Evolutionary conservation across 495 filamentous ascomycete species (phyloP), one percentile per base, ranked within the genome.

Genomic region (Neurospora hispaniola): DNA sequence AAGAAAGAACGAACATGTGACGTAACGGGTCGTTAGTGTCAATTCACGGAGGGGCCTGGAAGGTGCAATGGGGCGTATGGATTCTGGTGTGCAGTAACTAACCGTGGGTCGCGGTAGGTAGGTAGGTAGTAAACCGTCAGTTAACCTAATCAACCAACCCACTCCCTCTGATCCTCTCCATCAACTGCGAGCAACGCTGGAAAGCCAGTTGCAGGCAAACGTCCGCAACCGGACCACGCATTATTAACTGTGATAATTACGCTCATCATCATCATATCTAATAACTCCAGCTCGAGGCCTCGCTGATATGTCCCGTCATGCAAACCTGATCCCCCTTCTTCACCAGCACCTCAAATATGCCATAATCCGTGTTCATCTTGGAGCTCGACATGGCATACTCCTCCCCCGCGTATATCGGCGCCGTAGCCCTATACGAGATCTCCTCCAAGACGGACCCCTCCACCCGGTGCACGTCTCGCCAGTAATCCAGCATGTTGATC

Each of bases 401-500:
- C 76, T 91, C 88, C 18, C 85, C 88, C 0, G 84, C 87, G 81
- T 90, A 91, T 27, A 91, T 73, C 8, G 89, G 89, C 71, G 83
- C 84, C 38, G 87, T 87, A 14, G 88, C 88, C 6, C 88, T 80
- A 78, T 92, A 92, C 0, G 72, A 76, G 31, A 92, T 54, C 41
- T 72, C 27, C 23, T 39, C 87, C 31, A 73, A 20, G 3, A 20
- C 31, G 39, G 16, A 48, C 12, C 70, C 75, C 1, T 39, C 9
- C 9, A 73, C 73, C 27, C 54, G 54, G n/a, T 76, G 77, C 1
- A 80, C 71, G 78, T 91, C 89, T 59, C 88, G 80, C 90, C 90
- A 92, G 42, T 90, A 81, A 75, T 92, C 86, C 11, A 91, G 77
- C 75, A 92, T 89, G 38, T 85, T 85, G 69, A 91, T 87, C 12